A percentile compares a stretch with the other conserved stretches of the same genome.
phyloP scores from a whole-genome alignment of 169 alveolate species.

The Plasmodium vivax region DNA sequence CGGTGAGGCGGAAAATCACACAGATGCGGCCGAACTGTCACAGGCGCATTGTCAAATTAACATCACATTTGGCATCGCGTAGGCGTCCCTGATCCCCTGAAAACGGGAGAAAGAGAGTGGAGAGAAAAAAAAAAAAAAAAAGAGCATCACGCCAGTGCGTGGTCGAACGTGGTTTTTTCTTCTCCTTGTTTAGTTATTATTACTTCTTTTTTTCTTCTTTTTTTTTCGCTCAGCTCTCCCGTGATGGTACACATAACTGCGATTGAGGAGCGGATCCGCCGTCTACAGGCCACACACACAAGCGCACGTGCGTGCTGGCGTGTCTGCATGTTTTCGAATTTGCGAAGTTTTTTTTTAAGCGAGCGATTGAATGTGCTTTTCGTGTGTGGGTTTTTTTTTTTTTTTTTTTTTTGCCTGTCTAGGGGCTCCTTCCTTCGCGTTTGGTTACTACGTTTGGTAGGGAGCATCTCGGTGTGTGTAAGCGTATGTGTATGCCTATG shows the following conservation, averaged over 20 bases:
- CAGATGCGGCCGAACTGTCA: not conserved
- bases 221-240: not conserved
- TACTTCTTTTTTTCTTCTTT: not conserved
- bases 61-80: not conserved
- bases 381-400: not conserved
- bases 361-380: not conserved
- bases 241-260: not conserved
- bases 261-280: not conserved
- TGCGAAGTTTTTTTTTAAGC: not conserved
- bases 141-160: not conserved
- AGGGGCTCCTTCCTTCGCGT: not conserved
- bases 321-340: no score
- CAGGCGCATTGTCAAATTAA: not conserved
- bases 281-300: not conserved
- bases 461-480: not conserved
- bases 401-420: not conserved
- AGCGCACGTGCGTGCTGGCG: not conserved
- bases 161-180: not conserved
- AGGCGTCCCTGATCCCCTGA: not conserved
- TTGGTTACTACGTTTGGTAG: not conserved
- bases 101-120: not conserved
- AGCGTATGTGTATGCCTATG: not conserved
- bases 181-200: not conserved
- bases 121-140: not conserved
- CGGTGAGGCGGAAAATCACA: not conserved